Percentiles rank a stretch among this genome's conserved stretches.
Conservation (phyloP, 2,329 filamentous ascomycete species). For the Ceratocystis albifundus region DNA sequence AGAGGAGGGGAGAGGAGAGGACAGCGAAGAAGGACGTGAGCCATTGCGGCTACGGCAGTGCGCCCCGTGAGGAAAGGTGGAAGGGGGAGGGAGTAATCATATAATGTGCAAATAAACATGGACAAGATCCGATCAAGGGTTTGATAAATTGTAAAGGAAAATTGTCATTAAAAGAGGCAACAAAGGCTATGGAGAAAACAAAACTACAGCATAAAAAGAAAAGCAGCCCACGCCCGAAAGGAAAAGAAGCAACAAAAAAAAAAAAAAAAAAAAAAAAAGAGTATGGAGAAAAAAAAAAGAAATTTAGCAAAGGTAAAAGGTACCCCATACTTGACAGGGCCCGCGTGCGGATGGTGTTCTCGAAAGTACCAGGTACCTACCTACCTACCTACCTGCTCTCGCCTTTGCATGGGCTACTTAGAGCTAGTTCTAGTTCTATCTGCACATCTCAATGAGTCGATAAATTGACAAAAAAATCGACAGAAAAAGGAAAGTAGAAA, state of each 20-base stretch:
- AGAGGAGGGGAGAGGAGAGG: not conserved
- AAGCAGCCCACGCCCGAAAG: no score
- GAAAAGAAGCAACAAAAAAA: not conserved
- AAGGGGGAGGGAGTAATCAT: not conserved
- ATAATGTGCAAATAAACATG: not conserved
- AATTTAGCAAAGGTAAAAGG: not conserved
- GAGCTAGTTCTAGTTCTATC: no score
- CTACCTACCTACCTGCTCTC: no score
- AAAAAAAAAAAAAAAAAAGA: not conserved
- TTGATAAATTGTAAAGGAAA: slow-evolving; percentile 7
- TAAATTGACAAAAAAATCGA: no score
- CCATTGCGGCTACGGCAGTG: no score
- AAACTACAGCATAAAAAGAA: not conserved
- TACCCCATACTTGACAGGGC: slow-evolving; percentile 8
- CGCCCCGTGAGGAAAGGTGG: not conserved
- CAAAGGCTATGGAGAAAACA: not conserved
- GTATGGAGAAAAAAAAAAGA: not conserved
- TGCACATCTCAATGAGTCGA: no score
- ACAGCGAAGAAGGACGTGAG: not conserved
- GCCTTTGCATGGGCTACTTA: not conserved
- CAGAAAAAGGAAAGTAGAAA: no score
- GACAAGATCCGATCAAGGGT: not conserved
- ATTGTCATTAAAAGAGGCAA: not conserved
- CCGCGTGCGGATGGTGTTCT: not conserved
- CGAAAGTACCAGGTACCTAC: slow-evolving; percentile 7